phyloP scores from a whole-genome alignment of 495 filamentous ascomycete genomes.

The Aspergillus funiculosus region DNA sequence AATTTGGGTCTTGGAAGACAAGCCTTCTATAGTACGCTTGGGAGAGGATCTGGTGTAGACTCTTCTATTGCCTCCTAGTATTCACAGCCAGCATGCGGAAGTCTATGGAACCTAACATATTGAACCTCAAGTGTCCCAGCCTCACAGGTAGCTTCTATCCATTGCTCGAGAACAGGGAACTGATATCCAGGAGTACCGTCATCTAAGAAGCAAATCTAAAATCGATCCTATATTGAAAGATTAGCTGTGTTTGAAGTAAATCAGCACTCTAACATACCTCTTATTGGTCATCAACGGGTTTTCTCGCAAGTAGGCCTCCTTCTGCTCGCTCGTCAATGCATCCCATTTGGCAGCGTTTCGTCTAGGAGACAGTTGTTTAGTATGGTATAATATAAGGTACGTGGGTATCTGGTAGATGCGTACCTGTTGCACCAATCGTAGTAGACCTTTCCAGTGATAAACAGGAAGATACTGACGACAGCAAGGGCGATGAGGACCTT shows the following conservation, averaged over 20 bases:
- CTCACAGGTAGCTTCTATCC: too few species aligned
- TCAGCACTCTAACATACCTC: slow-evolving; percentile 2
- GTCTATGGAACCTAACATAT: too few species aligned
- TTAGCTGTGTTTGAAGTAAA: neutral
- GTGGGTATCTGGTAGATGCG: too few species aligned
- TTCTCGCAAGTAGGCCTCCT: slow-evolving; percentile 20
- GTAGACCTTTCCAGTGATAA: slow-evolving; percentile 36
- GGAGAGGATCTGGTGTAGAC: too few species aligned
- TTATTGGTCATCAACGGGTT: slow-evolving; percentile 3
- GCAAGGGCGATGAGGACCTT: slow-evolving; percentile 42
- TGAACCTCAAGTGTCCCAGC: too few species aligned
- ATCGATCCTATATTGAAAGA: neutral
- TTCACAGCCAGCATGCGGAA: too few species aligned
- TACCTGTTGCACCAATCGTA: slow-evolving; percentile 22
- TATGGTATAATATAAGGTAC: neutral
- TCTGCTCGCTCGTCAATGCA: slow-evolving; percentile 24
- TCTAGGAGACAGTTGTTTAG: slow-evolving; percentile 29
- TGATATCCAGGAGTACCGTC: too few species aligned
- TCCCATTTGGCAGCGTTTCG: slow-evolving; percentile 28
- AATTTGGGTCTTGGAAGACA: too few species aligned
- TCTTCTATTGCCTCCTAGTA: too few species aligned
- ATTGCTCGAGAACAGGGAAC: too few species aligned
- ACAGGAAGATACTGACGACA: slow-evolving; percentile 39
- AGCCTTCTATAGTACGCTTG: too few species aligned
- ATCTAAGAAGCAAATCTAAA: slow-evolving; percentile 5